Conservation (phyloP, 2,329 filamentous ascomycete species). For the Teratosphaeriaceae sp. region DNA sequence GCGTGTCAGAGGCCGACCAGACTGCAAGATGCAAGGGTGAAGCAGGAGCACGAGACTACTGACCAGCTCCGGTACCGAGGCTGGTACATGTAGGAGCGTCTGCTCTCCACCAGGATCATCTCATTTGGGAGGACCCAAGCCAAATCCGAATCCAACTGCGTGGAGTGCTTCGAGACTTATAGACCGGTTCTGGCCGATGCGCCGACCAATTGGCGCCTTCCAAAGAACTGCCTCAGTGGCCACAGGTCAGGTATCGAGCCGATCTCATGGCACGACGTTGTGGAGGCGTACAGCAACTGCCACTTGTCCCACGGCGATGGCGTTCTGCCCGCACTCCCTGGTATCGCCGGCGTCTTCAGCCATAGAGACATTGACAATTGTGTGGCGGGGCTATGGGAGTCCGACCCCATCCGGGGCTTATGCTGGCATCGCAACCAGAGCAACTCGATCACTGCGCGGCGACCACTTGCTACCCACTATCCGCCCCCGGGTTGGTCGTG, state of each 20-base stretch:
- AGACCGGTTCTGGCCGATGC: neutral
- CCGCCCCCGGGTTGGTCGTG: neutral
- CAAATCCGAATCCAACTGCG: neutral
- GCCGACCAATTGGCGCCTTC: neutral
- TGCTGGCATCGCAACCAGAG: neutral
- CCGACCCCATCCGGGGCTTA: neutral
- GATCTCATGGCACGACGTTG: neutral
- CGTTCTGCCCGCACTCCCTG: neutral
- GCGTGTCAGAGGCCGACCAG: neutral
- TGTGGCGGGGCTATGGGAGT: neutral
- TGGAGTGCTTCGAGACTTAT: neutral
- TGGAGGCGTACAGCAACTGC: slow-evolving; percentile 1
- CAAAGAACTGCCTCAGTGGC: neutral
- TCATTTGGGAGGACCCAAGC: neutral
- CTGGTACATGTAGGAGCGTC: slow-evolving; percentile 1
- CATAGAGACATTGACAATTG: neutral
- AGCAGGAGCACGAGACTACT: no score
- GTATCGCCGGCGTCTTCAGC: neutral
- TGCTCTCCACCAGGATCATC: neutral
- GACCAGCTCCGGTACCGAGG: neutral
- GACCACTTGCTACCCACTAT: neutral
- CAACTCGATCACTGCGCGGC: neutral
- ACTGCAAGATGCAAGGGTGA: no score
- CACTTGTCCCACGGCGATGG: neutral
- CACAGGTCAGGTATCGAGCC: neutral